phyloP scores from a whole-genome alignment of 306 rosid species.

The Gynostemma pentaphyllum region DNA sequence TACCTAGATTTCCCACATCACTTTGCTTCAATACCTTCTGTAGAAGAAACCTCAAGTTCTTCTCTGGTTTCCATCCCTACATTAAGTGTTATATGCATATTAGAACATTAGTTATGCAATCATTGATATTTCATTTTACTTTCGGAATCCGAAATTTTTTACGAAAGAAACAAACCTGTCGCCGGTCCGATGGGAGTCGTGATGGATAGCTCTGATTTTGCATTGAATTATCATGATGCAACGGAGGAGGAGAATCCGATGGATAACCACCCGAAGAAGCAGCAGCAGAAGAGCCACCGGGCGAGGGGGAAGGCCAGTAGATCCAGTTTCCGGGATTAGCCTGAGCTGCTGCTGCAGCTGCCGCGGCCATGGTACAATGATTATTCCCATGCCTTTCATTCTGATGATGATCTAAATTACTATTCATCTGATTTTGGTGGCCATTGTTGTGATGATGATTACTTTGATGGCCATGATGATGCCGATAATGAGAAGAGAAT shows the following conservation, averaged over 20 bases:
- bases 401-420: constrained; percentile 12
- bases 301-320: constrained; percentile 50
- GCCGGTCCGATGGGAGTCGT: constrained; percentile 24
- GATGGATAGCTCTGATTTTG: constrained; percentile 35
- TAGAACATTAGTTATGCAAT: not conserved
- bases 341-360: constrained; percentile 16
- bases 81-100: not conserved
- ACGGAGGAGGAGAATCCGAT: not conserved
- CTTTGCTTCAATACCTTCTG: constrained; percentile 98
- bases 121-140: not conserved
- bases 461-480: not conserved
- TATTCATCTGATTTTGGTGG: constrained; percentile 20
- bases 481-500: constrained; percentile 34
- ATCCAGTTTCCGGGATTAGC: constrained; percentile 47
- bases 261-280: constrained; percentile 19
- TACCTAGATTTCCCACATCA: constrained; percentile 90
- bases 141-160: too few species aligned
- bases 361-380: constrained; percentile 29
- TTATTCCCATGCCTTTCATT: constrained; percentile 28
- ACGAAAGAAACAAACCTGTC: constrained; percentile 35
- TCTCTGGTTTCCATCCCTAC: constrained; percentile 93
- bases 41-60: constrained; percentile 78
- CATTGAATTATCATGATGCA: constrained; percentile 22
- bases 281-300: constrained; percentile 8
- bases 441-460: constrained; percentile 14